Conservation (phyloP, 1,284 basidiomycete genomes). For the Papiliotrema flavescens region DNA sequence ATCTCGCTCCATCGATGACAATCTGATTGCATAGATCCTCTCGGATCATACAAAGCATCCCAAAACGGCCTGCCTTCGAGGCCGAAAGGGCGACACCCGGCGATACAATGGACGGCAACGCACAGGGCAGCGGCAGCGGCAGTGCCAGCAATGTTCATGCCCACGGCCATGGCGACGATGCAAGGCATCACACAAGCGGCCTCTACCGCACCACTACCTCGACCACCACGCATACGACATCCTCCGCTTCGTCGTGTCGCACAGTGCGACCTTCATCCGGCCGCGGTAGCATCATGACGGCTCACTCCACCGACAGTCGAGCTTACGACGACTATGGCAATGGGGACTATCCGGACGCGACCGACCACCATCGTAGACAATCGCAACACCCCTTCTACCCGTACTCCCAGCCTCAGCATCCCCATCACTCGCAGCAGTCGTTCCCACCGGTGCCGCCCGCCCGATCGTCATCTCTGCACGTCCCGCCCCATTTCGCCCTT, state of each 20-base stretch:
- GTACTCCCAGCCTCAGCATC: neutral
- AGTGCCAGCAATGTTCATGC: neutral
- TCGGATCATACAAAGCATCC: no score
- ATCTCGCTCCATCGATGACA: no score
- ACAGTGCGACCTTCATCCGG: neutral
- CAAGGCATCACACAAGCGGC: neutral
- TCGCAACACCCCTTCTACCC: neutral
- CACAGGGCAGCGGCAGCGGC: neutral
- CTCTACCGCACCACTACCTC: neutral
- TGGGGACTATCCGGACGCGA: neutral
- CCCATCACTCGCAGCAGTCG: neutral
- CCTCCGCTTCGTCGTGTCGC: neutral
- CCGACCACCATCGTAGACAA: neutral
- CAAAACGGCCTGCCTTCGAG: neutral
- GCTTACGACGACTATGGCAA: neutral
- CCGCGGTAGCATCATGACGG: neutral
- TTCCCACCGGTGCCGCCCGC: neutral
- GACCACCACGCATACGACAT: neutral
- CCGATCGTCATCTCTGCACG: conserved; percentile 1
- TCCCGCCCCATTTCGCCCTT: neutral
- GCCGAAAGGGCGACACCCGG: neutral
- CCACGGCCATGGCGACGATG: neutral
- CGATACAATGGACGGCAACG: neutral
- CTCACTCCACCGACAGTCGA: neutral
- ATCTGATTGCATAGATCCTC: no score